Percentiles rank a stretch among this genome's conserved stretches.
Conservation (phyloP, 148 eudicot genomes). For the Oxyria digyna region DNA sequence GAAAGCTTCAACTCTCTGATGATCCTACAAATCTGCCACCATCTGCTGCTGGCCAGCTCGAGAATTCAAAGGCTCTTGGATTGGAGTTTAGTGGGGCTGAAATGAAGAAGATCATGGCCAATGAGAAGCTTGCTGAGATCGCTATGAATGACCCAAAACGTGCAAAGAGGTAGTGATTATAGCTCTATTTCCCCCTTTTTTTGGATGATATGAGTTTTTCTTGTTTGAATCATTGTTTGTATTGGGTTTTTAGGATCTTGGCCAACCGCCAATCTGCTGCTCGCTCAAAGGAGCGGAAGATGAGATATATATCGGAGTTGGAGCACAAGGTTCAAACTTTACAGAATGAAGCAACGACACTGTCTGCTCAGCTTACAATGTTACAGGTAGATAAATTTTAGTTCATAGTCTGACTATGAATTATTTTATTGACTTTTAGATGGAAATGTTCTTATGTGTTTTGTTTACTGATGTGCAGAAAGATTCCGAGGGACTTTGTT, state of each 20-base stretch:
- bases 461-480: slow-evolving; percentile 32
- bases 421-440: neutral
- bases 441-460: neutral
- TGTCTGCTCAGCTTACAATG: slow-evolving; percentile 86
- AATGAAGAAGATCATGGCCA: neutral
- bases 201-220: too few relatives aligned
- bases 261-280: slow-evolving; percentile 98
- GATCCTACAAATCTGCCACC: neutral
- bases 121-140: slow-evolving; percentile 1
- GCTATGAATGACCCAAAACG: neutral
- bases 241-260: slow-evolving; percentile 41
- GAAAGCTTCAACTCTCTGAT: neutral
- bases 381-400: slow-evolving; percentile 42
- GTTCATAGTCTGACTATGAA: neutral
- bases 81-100: neutral
- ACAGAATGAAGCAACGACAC: slow-evolving; percentile 94
- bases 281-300: slow-evolving; percentile 85
- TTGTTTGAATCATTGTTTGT: too few relatives aligned
- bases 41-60: neutral
- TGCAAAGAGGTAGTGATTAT: neutral
- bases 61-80: neutral
- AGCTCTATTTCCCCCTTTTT: neutral
- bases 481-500: slow-evolving; percentile 72
- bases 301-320: slow-evolving; percentile 83
- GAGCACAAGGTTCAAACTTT: slow-evolving; percentile 93